A percentile compares a stretch with the other conserved stretches of the same genome.
These are phyloP conservation scores for Sporothrix globosa DNA, from an alignment of 2,329 filamentous ascomycete genomes.

Conservation along the genomic window DNA sequence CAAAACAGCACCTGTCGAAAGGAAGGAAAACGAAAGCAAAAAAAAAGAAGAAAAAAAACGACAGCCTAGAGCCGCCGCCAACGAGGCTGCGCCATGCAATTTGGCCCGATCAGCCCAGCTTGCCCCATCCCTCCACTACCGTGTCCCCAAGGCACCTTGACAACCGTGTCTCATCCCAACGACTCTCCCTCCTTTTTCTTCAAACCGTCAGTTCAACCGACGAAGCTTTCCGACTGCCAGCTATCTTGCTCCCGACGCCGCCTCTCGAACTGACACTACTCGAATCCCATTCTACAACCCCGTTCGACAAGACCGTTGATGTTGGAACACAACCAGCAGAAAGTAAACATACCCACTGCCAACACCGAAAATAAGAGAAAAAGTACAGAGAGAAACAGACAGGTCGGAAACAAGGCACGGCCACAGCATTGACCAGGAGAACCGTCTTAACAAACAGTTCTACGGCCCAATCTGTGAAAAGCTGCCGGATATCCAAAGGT, in stretches of 20 bases:
- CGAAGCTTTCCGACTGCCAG: neutral
- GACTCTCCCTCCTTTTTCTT: constrained; percentile 5
- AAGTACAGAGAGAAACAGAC: neutral
- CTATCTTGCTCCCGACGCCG: neutral
- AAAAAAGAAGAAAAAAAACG: neutral
- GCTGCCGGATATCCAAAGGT: neutral
- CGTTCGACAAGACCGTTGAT: neutral
- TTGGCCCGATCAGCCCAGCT: constrained; percentile 22
- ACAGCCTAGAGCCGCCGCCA: constrained; percentile 18
- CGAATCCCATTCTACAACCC: too few relatives aligned
- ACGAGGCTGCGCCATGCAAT: constrained; percentile 29
- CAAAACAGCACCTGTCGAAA: neutral
- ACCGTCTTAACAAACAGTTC: too few relatives aligned
- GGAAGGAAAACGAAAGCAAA: neutral
- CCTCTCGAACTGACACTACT: neutral
- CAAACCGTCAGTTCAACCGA: neutral
- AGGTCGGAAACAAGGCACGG: neutral
- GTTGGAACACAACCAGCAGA: neutral
- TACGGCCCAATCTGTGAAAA: neutral
- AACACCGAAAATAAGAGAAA: neutral
- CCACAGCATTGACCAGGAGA: neutral
- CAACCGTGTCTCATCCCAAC: constrained; percentile 1
- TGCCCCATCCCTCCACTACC: constrained; percentile 2
- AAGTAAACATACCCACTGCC: neutral
- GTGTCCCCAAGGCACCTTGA: neutral